Base-by-base conservation (phyloP, 1,284 basidiomycete genomes). In the Sphagnurus paluster region DNA sequence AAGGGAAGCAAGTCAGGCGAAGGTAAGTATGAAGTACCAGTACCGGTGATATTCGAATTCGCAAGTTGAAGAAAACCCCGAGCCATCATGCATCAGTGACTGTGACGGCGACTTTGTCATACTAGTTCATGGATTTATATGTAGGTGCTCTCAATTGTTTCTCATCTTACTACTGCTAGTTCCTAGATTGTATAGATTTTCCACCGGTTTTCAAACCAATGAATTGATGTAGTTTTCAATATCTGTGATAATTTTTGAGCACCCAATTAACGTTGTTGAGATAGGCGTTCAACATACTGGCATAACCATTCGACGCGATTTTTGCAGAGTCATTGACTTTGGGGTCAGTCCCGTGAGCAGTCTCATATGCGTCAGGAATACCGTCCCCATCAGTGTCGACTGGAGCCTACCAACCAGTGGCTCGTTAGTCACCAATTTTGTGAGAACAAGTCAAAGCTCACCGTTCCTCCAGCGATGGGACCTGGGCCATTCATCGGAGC, bases 221-320 rank as follows among this genome's bases (percentile, higher is more conserved):
- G 63, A 66, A 46, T 67, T 67, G 56, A 64, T 55, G 33, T 65
- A 64, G 49, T 67, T 67, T 44, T 66, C 64, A 35, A 66, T 67
- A 41, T 65, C 64, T 67, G 33, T 7, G 28, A 20, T 13, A 23
- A 2, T 30, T 4, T 26, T 8, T 16, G 28, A 33, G 25, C 23
- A 32, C 29, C 2, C 28, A 21, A 25, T 16, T 3, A 23, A 52
- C n/a, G n/a, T n/a, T n/a, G n/a, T n/a, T n/a, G n/a, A n/a, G n/a
- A n/a, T 11, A 39, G 20, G n/a, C n/a, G n/a, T n/a, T n/a, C n/a
- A n/a, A 61, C 65, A 50, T 49, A 70, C 67, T 66, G 3, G 65
- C 60, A 52, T 70, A 68, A 9, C 67, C 64, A 48, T 69, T 66
- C 2, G 61, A 62, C 7, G 66, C 65, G 28, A 65, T 64, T 17